Evolutionary conservation across 1,284 basidiomycete genomes (phyloP).

Genomic region (Volvariella surrecta): DNA sequence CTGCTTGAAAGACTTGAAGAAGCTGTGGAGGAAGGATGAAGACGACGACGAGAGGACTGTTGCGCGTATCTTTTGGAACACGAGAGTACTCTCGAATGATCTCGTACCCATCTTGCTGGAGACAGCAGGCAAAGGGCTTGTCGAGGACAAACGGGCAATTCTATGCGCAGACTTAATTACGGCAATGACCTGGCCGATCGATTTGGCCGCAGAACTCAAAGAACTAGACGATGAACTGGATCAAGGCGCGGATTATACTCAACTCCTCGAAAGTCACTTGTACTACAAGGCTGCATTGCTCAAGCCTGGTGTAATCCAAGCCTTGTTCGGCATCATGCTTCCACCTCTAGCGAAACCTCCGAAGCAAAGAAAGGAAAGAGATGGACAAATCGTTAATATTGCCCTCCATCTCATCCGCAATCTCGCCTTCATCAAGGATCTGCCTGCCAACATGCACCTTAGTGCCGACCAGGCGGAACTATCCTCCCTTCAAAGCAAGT

Average conservation of each 20-base stretch:
- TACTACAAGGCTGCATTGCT: slow-evolving; percentile 81
- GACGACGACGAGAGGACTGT: slow-evolving; percentile 92
- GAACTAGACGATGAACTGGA: slow-evolving; percentile 78
- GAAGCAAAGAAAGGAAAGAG: slow-evolving; percentile 67
- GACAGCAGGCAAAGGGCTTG: slow-evolving; percentile 67
- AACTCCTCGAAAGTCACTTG: slow-evolving; percentile 71
- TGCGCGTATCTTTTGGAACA: slow-evolving; percentile 83
- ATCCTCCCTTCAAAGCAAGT: slow-evolving; percentile 67
- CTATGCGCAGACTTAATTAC: slow-evolving; percentile 85
- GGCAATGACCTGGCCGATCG: slow-evolving; percentile 96
- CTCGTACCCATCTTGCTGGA: slow-evolving; percentile 78
- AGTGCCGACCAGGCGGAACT: slow-evolving; percentile 72
- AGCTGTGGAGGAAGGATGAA: slow-evolving; percentile 91
- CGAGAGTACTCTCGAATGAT: slow-evolving; percentile 77
- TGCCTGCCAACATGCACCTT: slow-evolving; percentile 55
- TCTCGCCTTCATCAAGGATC: slow-evolving; percentile 83
- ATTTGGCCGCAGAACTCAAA: slow-evolving; percentile 85
- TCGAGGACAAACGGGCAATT: slow-evolving; percentile 80
- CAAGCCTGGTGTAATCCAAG: slow-evolving; percentile 55
- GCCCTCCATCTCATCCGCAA: slow-evolving; percentile 89
- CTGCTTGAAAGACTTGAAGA: slow-evolving; percentile 90
- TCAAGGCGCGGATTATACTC: slow-evolving; percentile 79
- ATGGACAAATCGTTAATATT: slow-evolving; percentile 81
- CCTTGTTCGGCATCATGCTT: slow-evolving; percentile 61
- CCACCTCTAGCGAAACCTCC: slow-evolving; percentile 57